These are phyloP conservation scores for Priceomyces fermenticarens DNA, from an alignment of 805 yeast genomes.

Conservation along the genomic window DNA sequence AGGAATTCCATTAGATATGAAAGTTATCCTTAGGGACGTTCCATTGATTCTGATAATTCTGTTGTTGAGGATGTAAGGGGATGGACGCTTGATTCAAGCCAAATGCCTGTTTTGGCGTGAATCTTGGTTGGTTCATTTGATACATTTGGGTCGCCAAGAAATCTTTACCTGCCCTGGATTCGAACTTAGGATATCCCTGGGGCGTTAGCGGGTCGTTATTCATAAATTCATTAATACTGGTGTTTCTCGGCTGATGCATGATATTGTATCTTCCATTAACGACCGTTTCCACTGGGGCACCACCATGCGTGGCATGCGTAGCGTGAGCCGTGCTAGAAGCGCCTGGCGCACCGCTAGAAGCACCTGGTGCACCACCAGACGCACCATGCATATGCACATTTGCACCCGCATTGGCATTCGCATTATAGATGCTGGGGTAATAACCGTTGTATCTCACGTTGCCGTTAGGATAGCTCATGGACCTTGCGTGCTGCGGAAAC, in stretches of 20 bases:
- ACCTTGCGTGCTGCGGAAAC: conserved; percentile 7
- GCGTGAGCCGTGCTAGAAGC: no score
- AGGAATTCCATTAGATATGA: neutral
- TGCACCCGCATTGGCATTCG: no score
- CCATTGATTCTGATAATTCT: neutral
- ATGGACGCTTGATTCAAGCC: neutral
- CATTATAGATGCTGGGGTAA: no score
- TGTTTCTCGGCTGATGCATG: conserved; percentile 1
- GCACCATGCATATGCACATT: no score
- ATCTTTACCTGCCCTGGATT: no score
- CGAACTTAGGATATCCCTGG: no score
- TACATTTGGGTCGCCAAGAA: no score
- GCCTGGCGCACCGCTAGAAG: neutral
- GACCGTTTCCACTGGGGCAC: neutral
- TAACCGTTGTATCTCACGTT: conserved; percentile 7
- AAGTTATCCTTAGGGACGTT: neutral
- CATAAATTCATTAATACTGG: conserved; percentile 11
- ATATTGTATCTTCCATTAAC: neutral
- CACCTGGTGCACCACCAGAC: no score
- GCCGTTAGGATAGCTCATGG: conserved; percentile 6
- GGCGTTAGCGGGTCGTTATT: conserved; percentile 12
- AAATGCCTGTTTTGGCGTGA: neutral
- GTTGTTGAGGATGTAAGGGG: conserved; percentile 2
- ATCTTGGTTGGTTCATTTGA: no score
- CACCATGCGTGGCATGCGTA: no score